phyloP scores from a whole-genome alignment of 495 filamentous ascomycete genomes.

The Schizothecium vesticola region DNA sequence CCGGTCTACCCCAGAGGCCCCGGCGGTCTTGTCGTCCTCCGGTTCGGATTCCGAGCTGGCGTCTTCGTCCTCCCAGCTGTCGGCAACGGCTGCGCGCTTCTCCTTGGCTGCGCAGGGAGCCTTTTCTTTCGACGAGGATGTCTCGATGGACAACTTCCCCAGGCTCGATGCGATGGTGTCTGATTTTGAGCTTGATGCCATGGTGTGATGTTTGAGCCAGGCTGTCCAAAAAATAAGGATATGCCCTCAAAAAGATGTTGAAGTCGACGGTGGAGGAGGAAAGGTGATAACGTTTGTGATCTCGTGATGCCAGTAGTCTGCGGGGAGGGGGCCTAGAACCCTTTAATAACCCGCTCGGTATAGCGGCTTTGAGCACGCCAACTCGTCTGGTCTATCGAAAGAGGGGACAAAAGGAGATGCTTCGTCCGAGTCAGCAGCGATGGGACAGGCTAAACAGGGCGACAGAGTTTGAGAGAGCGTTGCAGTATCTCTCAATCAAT shows the following conservation, averaged over 20 bases:
- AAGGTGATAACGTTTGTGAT: not conserved
- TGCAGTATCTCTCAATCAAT: slow-evolving; percentile 4
- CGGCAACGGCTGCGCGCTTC: slow-evolving; percentile 46
- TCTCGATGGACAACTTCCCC: slow-evolving; percentile 36
- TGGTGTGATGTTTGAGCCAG: slow-evolving; percentile 4
- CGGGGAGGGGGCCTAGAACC: not conserved
- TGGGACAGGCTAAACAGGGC: slow-evolving; percentile 6
- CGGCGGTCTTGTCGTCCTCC: slow-evolving; percentile 15
- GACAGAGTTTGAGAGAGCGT: slow-evolving; percentile 1
- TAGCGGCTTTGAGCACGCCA: not conserved
- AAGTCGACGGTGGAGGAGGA: not conserved
- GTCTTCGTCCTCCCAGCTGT: slow-evolving; percentile 83
- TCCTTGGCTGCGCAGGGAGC: slow-evolving; percentile 5
- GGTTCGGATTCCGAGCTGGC: slow-evolving; percentile 35
- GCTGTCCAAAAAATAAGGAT: not conserved
- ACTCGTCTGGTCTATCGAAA: not conserved
- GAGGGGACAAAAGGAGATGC: slow-evolving; percentile 5
- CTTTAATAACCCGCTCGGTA: not conserved
- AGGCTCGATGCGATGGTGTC: slow-evolving; percentile 25
- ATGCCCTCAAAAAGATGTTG: not conserved
- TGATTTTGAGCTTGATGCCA: slow-evolving; percentile 18
- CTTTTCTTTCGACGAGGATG: slow-evolving; percentile 31
- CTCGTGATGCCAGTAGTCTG: not conserved
- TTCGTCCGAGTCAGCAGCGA: slow-evolving; percentile 1
- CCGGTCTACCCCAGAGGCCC: slow-evolving; percentile 1